Percentiles rank a stretch among this genome's conserved stretches.
phyloP scores from a whole-genome alignment of 2,329 filamentous ascomycete species.

The Ilyonectria destructans region DNA sequence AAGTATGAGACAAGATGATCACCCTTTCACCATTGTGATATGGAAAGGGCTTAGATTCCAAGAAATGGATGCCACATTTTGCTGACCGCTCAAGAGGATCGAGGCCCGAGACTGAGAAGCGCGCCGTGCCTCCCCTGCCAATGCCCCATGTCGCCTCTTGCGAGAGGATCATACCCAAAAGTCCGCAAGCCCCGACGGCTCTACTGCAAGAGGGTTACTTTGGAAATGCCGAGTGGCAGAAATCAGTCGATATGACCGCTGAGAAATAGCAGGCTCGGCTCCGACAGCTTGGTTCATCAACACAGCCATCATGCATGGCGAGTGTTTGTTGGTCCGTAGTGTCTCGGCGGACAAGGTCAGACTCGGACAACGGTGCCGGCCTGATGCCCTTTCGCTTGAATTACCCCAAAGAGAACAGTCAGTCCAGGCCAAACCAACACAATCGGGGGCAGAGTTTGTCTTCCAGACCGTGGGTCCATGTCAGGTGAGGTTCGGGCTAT shows the following conservation, averaged over 20 bases:
- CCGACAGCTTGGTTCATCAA: conserved; percentile 34
- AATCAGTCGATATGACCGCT: conserved; percentile 22
- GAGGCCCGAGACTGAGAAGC: conserved; percentile 4
- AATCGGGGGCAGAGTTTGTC: neutral
- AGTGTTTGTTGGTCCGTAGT: conserved; percentile 36
- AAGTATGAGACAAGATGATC: conserved; percentile 10
- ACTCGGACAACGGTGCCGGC: conserved; percentile 4
- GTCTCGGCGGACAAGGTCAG: conserved; percentile 8
- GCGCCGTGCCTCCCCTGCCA: conserved; percentile 2
- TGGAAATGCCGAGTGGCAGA: conserved; percentile 23
- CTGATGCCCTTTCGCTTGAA: conserved; percentile 4
- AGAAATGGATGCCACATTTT: conserved; percentile 9
- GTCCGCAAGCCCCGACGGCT: conserved; percentile 11
- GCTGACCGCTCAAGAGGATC: conserved; percentile 19
- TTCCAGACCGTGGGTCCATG: conserved; percentile 16
- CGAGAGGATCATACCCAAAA: conserved; percentile 7
- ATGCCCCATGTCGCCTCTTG: conserved; percentile 11
- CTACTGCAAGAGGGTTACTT: conserved; percentile 26
- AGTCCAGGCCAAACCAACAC: neutral
- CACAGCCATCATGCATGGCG: conserved; percentile 13
- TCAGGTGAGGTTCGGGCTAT: conserved; percentile 47
- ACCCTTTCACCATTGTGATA: conserved; percentile 2
- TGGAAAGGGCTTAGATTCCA: conserved; percentile 4
- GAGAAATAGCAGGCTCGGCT: conserved; percentile 19
- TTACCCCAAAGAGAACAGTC: neutral